These are phyloP conservation scores for Lavandula angustifolia DNA, from an alignment of 257 asterid genomes.

Conservation along the genomic window DNA sequence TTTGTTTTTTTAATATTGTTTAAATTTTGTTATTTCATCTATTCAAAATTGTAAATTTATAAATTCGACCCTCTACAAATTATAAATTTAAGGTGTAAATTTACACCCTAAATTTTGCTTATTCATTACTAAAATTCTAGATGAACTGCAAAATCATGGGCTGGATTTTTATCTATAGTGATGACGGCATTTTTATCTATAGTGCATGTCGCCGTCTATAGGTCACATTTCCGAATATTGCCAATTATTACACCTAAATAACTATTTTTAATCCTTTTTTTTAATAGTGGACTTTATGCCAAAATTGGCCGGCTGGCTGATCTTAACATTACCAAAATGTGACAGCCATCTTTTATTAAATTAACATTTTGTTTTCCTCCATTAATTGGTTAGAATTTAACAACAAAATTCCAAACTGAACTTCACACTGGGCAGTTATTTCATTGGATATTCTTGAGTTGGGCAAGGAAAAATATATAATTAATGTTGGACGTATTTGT, in stretches of 20 bases:
- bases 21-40: no score
- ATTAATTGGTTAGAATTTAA: no score
- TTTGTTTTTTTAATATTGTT: no score
- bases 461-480: background rate
- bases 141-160: background rate
- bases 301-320: constrained; percentile 21
- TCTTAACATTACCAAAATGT: background rate
- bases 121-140: no score
- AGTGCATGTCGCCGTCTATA: background rate
- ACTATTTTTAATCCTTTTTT: background rate
- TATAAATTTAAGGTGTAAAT: no score
- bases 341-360: background rate
- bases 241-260: background rate
- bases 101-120: no score
- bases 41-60: no score
- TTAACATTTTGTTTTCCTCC: background rate
- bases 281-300: background rate
- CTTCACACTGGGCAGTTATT: background rate
- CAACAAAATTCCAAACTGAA: no score
- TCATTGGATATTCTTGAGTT: background rate
- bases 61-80: no score
- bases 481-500: background rate
- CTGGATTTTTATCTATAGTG: background rate
- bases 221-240: background rate
- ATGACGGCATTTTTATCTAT: constrained; percentile 17